phyloP scores from a whole-genome alignment of 129 eudicot species.

The Ambrosia artemisiifolia region DNA sequence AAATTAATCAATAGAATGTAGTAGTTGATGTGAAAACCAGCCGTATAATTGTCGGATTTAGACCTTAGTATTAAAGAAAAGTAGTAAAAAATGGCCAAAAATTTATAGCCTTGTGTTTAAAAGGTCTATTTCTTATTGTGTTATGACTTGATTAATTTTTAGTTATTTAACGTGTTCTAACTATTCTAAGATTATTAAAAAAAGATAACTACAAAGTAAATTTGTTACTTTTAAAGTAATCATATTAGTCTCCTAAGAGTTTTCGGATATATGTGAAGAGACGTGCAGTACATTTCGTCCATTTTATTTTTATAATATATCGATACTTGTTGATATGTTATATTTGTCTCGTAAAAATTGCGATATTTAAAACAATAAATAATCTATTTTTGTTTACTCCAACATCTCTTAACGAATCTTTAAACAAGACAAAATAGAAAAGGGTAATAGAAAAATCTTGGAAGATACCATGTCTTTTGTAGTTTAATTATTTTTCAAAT shows the following conservation, averaged over 20 bases:
- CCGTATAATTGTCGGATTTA: slow-evolving; percentile 18
- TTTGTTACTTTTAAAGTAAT: not conserved
- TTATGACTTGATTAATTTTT: not conserved
- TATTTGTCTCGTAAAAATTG: not conserved
- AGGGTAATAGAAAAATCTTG: no score
- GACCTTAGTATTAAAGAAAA: not conserved
- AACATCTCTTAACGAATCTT: no score
- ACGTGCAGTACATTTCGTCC: not conserved
- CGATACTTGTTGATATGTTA: not conserved
- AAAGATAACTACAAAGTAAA: not conserved
- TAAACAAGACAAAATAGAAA: no score
- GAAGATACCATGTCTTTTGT: no score
- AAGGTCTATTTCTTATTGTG: not conserved
- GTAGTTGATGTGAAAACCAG: slow-evolving; percentile 23
- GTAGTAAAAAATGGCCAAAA: not conserved
- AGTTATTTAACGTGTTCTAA: not conserved
- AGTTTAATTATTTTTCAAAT: no score
- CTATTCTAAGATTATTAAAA: not conserved
- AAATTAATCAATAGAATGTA: slow-evolving; percentile 7
- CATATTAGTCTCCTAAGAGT: not conserved
- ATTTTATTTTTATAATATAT: not conserved
- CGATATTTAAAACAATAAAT: not conserved
- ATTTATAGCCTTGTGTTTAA: not conserved
- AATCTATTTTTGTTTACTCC: no score
- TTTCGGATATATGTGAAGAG: not conserved